Percentiles rank a stretch among this genome's conserved stretches.
These are phyloP conservation scores for Exophiala sp. DNA, from an alignment of 2,329 filamentous ascomycete genomes.

Conservation along the genomic window DNA sequence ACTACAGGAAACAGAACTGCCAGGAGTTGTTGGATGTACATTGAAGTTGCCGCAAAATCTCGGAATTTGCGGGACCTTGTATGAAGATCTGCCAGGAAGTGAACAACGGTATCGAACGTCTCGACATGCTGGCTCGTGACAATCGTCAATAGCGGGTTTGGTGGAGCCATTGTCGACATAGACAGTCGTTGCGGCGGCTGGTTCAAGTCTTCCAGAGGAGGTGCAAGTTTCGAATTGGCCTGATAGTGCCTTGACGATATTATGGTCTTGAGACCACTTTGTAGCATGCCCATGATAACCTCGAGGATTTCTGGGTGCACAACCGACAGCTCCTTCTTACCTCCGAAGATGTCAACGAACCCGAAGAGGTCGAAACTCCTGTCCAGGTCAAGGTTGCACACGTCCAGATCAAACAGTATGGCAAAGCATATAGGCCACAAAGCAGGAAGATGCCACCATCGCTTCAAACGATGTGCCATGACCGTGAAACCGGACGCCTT, in stretches of 20 bases:
- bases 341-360: conserved; percentile 69
- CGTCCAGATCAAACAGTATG: conserved; percentile 80
- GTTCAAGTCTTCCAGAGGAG: conserved; percentile 35
- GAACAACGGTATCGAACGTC: conserved; percentile 71
- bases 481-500: conserved; percentile 87
- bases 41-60: conserved; percentile 75
- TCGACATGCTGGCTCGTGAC: conserved; percentile 55
- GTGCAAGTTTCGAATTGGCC: conserved; percentile 13
- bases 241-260: conserved; percentile 56
- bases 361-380: conserved; percentile 70
- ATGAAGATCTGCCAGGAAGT: conserved; percentile 76
- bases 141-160: conserved; percentile 25
- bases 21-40: conserved; percentile 76
- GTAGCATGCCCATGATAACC: conserved; percentile 81
- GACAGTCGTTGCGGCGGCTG: conserved; percentile 33
- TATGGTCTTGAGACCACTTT: conserved; percentile 71
- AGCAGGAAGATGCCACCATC: conserved; percentile 82
- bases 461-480: conserved; percentile 74
- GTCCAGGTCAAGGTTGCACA: conserved; percentile 70
- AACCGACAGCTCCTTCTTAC: conserved; percentile 56
- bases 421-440: conserved; percentile 87
- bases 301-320: conserved; percentile 73
- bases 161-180: conserved; percentile 29
- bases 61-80: conserved; percentile 71
- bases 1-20: conserved; percentile 81